Evolutionary conservation across 257 asterid species (phyloP).

Genomic region (Lavandula angustifolia): DNA sequence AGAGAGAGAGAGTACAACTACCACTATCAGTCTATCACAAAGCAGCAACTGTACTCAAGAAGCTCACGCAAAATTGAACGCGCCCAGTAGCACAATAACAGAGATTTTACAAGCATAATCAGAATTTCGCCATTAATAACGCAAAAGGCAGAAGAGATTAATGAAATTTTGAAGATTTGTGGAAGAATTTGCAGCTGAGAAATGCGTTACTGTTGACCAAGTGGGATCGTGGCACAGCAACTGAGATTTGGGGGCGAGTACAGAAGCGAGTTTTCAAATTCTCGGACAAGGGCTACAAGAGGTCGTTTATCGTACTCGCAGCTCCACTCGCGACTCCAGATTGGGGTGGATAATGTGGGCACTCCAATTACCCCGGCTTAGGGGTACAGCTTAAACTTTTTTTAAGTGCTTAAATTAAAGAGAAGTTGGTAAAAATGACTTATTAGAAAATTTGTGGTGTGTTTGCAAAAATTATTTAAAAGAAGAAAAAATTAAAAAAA

Average conservation of each 20-base stretch:
- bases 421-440: too few species aligned
- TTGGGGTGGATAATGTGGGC: slow-evolving; percentile 16
- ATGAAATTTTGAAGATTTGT: neutral
- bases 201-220: neutral
- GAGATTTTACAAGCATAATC: neutral
- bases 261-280: slow-evolving; percentile 21
- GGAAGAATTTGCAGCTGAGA: slow-evolving; percentile 8
- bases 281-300: slow-evolving; percentile 20
- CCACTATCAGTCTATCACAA: too few species aligned
- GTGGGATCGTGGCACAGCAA: slow-evolving; percentile 27
- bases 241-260: slow-evolving; percentile 48
- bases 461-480: too few species aligned
- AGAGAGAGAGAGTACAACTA: neutral
- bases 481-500: too few species aligned
- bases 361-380: neutral
- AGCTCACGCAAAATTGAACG: neutral
- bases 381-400: too few species aligned
- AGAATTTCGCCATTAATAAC: neutral
- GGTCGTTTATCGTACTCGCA: slow-evolving; percentile 38
- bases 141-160: neutral
- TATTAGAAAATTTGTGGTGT: too few species aligned
- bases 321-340: slow-evolving; percentile 26
- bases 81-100: too few species aligned
- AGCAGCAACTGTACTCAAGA: too few species aligned
- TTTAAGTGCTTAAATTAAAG: too few species aligned